Conservation (phyloP, 345 rosid species). For the Eucalyptus polyanthemos region DNA sequence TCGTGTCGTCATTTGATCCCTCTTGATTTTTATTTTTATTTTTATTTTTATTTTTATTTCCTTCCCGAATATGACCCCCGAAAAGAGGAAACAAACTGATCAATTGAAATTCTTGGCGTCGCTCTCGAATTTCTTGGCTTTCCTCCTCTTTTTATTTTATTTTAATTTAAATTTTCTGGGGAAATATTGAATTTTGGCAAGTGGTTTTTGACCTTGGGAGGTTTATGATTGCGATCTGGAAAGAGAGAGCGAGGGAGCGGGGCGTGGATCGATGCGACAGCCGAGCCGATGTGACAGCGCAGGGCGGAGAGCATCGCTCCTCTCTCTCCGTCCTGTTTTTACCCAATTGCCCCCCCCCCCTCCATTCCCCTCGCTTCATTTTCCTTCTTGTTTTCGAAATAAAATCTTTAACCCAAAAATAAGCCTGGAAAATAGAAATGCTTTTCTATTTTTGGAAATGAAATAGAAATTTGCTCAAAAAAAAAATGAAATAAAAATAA, state of each 20-base stretch:
- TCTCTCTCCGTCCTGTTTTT: not conserved
- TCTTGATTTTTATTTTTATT: too few relatives aligned
- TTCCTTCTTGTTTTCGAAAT: not conserved
- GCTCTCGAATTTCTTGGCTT: not conserved
- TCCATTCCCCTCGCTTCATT: not conserved
- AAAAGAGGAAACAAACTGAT: not conserved
- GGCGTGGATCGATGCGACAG: not conserved
- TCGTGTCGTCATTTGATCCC: not conserved
- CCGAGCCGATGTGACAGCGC: not conserved
- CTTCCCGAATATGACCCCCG: not conserved
- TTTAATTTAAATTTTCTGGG: not conserved
- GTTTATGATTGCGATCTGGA: not conserved
- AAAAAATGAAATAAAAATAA: too few relatives aligned
- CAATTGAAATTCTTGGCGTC: not conserved
- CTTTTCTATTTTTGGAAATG: not conserved
- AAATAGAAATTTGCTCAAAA: too few relatives aligned
- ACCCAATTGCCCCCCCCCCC: not conserved
- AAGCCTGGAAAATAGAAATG: too few relatives aligned
- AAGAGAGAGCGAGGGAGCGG: not conserved
- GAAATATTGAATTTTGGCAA: not conserved
- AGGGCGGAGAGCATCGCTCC: not conserved
- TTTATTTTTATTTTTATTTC: not conserved
- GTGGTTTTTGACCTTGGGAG: not conserved
- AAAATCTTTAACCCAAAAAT: too few relatives aligned
- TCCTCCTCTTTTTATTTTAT: not conserved